These are phyloP conservation scores for Phytophthora melonis DNA, from an alignment of 352 stramenopile genomes.

Conservation along the genomic window DNA sequence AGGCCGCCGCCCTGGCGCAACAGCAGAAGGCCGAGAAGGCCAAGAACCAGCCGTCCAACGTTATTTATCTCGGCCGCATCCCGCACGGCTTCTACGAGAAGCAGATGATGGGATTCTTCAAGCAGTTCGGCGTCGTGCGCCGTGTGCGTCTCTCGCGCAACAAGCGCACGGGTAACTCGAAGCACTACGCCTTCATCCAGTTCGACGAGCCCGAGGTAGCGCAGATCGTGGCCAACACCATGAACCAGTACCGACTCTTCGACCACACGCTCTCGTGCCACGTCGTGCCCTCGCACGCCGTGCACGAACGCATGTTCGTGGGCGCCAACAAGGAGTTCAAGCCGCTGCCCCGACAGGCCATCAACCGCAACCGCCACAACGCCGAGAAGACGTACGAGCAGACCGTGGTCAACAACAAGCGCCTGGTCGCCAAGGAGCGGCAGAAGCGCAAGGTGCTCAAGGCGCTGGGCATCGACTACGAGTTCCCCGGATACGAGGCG, in stretches of 20 bases:
- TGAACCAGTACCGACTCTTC: constrained; percentile 96
- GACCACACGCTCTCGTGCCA: constrained; percentile 95
- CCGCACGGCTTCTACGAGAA: constrained; percentile 97
- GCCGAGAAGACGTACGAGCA: constrained; percentile 83
- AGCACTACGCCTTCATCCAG: constrained; percentile 97
- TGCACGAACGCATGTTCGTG: constrained; percentile 91
- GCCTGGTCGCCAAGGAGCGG: constrained; percentile 79
- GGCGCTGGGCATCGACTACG: constrained; percentile 88
- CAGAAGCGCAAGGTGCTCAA: constrained; percentile 80
- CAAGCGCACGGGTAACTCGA: constrained; percentile 94
- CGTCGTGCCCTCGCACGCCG: constrained; percentile 85
- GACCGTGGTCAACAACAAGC: constrained; percentile 72
- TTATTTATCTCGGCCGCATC: constrained; percentile 98
- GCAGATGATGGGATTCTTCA: constrained; percentile 96
- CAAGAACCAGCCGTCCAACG: constrained; percentile 69
- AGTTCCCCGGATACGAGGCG: constrained; percentile 79
- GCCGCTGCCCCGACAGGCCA: constrained; percentile 67
- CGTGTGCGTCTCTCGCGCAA: constrained; percentile 94
- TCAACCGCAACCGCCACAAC: constrained; percentile 85
- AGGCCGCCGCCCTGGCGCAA: constrained; percentile 29
- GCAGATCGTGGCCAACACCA: constrained; percentile 93
- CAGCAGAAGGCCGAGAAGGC: constrained; percentile 35
- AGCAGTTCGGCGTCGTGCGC: constrained; percentile 95
- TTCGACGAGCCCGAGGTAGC: constrained; percentile 95
- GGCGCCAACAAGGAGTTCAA: constrained; percentile 89